Conservation (phyloP, 2,329 filamentous ascomycete species). For the Botrytis deweyae region DNA sequence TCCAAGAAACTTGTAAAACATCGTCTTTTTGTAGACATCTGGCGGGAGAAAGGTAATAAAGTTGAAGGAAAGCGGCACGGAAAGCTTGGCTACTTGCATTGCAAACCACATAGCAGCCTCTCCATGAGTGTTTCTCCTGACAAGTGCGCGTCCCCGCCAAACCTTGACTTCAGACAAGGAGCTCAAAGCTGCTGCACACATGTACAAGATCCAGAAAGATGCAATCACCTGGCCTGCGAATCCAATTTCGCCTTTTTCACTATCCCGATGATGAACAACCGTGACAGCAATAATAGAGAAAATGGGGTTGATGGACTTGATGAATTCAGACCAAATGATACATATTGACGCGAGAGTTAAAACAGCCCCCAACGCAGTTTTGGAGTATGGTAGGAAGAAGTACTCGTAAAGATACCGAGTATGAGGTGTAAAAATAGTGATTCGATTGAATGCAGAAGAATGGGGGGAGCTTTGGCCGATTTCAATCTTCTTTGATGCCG, state of each 20-base stretch:
- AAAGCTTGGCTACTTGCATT: constrained; percentile 86
- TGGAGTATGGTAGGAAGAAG: constrained; percentile 67
- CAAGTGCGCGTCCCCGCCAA: constrained; percentile 93
- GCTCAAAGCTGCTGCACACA: constrained; percentile 85
- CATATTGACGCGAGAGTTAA: constrained; percentile 74
- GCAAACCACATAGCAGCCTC: constrained; percentile 97
- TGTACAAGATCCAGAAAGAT: constrained; percentile 89
- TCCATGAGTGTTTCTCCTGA: constrained; percentile 85
- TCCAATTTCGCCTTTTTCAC: constrained; percentile 71
- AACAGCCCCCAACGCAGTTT: constrained; percentile 63
- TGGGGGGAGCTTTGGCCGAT: constrained; percentile 62
- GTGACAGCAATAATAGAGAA: constrained; percentile 68
- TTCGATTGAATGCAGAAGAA: constrained; percentile 53
- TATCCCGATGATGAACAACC: constrained; percentile 58
- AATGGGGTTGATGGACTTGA: constrained; percentile 76
- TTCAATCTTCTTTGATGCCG: constrained; percentile 75
- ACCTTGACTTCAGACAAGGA: constrained; percentile 92
- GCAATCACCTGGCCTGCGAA: constrained; percentile 85
- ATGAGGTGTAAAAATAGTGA: constrained; percentile 72
- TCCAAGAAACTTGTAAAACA: constrained; percentile 86
- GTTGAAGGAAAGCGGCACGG: constrained; percentile 91
- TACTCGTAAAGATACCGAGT: constrained; percentile 77
- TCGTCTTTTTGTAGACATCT: constrained; percentile 70
- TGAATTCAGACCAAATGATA: constrained; percentile 90
- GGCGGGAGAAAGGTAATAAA: constrained; percentile 86